Evolutionary conservation across 2,329 filamentous ascomycete species (phyloP), one percentile per base, ranked within the genome.

Genomic region (Beauveria medogensis): DNA sequence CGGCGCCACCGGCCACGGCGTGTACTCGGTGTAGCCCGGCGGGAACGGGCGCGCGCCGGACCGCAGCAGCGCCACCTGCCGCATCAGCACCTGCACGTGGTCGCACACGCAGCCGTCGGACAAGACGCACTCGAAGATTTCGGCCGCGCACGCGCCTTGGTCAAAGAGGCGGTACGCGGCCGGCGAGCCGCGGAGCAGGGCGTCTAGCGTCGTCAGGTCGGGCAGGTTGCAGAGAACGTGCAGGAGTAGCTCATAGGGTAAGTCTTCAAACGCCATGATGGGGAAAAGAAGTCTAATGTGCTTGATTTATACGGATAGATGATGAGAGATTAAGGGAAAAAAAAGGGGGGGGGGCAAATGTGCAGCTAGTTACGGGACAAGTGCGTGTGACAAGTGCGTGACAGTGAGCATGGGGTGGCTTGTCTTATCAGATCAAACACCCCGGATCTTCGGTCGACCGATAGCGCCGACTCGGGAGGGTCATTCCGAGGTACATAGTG

Each of bases 391-490:
- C 30, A 34, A 34, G 30, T 34, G 30, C 30, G 30, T 34, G 30
- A 34, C 12, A 34, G 12, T 34, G 30, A 34, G 30, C 37, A 44
- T 37, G 52, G 40, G 40, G 24, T 44, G 40, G 24, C 40, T 53
- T 55, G 52, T 43, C 52, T 55, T 55, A 55, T 55, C 52, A 55
- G 52, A 55, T 55, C 52, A 55, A 43, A 20, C 40, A 26, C 24
- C 37, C 30, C 52, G 37, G 52, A 43, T 44, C 40, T 43, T 55
- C 52, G 52, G 52, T 40, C 52, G 52, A 55, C 52, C 52, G 52
- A 55, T 55, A 55, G 52, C 52, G 52, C 52, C 52, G 52, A 55
- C 52, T 18, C 24, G 37, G 52, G 37, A 55, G 52, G 22, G 69
- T 57, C 56, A 53, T 52, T 12, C n/a, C n/a, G n/a, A 62, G 65